Percentiles rank a stretch among this genome's conserved stretches.
Evolutionary conservation across 805 yeast genomes (phyloP).

Genomic region (Metschnikowia santaceciliae): DNA sequence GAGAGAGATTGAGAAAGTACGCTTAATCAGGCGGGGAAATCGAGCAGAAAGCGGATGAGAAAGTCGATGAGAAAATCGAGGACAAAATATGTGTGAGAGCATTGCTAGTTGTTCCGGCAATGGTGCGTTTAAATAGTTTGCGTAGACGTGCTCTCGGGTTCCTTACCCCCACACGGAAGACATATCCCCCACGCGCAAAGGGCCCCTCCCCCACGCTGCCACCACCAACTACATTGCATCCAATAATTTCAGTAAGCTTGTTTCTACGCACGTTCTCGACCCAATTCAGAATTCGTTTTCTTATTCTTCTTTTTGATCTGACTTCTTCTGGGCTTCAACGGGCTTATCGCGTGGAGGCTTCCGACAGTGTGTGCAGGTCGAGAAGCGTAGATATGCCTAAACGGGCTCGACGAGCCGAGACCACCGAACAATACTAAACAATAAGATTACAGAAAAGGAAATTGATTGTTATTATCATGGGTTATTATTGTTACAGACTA

Average conservation of each 20-base stretch:
- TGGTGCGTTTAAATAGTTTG: slow-evolving; percentile 2
- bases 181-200: slow-evolving; percentile 5
- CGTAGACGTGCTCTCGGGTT: background rate
- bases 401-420: background rate
- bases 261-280: no score
- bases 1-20: background rate
- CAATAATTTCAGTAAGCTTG: no score
- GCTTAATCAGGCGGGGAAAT: background rate
- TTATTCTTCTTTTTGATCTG: no score
- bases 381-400: background rate
- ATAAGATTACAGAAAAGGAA: no score
- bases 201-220: slow-evolving; percentile 5
- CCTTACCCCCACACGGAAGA: slow-evolving; percentile 3
- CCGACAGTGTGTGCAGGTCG: background rate
- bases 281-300: no score
- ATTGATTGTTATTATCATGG: no score
- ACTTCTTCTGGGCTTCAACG: background rate
- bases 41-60: no score
- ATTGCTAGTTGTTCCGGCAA: background rate
- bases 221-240: background rate
- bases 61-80: no score
- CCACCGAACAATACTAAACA: background rate
- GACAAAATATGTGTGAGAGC: background rate
- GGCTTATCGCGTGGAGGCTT: background rate
- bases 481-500: background rate